Evolutionary conservation across 768 basidiomycete species (phyloP), one percentile per base, ranked within the genome.

Genomic region (Agrocybe chaxingu): DNA sequence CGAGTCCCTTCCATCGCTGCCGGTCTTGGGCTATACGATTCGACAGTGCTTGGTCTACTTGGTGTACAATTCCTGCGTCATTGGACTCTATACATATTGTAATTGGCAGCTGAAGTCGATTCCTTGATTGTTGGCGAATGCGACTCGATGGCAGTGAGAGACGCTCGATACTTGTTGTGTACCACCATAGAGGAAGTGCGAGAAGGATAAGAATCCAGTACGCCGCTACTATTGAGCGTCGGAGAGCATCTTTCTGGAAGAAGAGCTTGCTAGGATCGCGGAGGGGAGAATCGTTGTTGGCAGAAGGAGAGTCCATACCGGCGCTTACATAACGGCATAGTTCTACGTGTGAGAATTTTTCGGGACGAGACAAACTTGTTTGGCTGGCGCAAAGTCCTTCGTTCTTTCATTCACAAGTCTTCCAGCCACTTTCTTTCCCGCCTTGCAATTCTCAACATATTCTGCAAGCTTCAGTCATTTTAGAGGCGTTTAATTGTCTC

Each of bases 171-270:
- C 89, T 89, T 4, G 97, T 98, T 24, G 89, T 85, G 45, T 75
- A 77, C 92, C 93, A 98, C 97, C 97, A 99, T 43, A 92, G 76
- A 2, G 97, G 97, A 13, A 95, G 52, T 1, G 86, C 87, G 6
- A 92, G 69, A 32, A 96, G 56, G 33, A 97, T 77, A 24, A 92
- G 68, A 19, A 78, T 48, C 82, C 93, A 93, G 66, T 95, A 97
- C 0, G 89, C 79, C 3, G 74, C 65, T 51, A 95, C 74, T 55
- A 93, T 84, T 19, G 69, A 68, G 56, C 85, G 71, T 30, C 87
- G 76, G 38, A 75, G 72, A 45, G 51, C 57, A 43, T 70, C 63
- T 10, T 70, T 68, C 63, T 88, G 82, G 56, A 77, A 84, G 59
- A 73, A 72, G 18, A 84, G 66, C 11, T 63, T 72, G 40, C 75